Conservation (phyloP, 192 early-diverging fungal species). For the Chytriomyces sp. region DNA sequence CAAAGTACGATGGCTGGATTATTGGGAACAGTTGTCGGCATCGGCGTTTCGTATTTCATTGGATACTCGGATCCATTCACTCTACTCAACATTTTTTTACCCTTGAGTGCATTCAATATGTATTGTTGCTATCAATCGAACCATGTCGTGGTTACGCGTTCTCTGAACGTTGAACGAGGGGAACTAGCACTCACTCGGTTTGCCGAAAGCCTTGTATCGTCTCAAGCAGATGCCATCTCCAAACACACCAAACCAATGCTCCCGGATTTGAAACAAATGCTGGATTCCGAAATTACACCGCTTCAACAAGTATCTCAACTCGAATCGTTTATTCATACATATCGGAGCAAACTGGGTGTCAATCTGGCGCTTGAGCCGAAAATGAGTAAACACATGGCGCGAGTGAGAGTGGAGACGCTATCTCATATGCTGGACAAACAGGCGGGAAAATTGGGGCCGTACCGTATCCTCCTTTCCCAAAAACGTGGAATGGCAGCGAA, state of each 20-base stretch:
- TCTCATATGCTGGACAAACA: not conserved
- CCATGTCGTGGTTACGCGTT: constrained; percentile 62
- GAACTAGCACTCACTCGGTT: constrained; percentile 33
- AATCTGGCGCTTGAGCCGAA: constrained; percentile 57
- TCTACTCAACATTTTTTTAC: constrained; percentile 69
- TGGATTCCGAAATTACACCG: not conserved
- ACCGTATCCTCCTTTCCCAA: constrained; percentile 9
- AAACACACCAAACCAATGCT: not conserved
- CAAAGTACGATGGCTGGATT: constrained; percentile 83
- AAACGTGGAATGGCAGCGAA: not conserved
- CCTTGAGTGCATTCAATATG: constrained; percentile 72
- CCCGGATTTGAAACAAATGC: not conserved
- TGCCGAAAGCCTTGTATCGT: not conserved
- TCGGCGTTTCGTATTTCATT: constrained; percentile 40
- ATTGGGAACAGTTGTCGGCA: constrained; percentile 66
- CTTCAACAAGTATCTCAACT: not conserved
- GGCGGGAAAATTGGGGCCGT: not conserved
- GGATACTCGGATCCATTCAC: constrained; percentile 51
- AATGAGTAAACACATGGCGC: not conserved
- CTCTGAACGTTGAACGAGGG: constrained; percentile 63
- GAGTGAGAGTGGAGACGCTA: not conserved
- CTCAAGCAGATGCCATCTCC: not conserved
- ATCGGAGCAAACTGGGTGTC: constrained; percentile 50
- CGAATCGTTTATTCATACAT: constrained; percentile 53
- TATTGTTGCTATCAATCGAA: constrained; percentile 76